Conservation (phyloP, 371 early-diverging fungal genomes). For the Mucor sp. region DNA sequence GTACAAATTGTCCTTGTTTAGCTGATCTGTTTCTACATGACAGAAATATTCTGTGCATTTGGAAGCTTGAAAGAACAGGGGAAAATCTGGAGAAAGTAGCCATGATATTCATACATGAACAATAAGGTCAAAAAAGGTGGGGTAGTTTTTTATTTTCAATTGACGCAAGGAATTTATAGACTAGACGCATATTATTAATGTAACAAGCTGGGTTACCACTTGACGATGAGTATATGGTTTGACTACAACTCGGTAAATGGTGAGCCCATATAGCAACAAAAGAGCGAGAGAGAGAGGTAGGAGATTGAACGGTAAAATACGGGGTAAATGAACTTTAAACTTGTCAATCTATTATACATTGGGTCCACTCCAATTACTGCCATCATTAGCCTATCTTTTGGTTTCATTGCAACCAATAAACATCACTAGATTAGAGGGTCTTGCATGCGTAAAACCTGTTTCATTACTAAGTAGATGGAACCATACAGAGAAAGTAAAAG, state of each 20-base stretch:
- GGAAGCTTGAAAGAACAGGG: background rate
- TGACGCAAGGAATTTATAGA: background rate
- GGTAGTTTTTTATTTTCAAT: background rate
- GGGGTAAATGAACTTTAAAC: background rate
- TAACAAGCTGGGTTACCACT: background rate
- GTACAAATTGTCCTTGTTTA: constrained; percentile 2
- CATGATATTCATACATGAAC: background rate
- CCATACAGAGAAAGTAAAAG: background rate
- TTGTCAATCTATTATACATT: background rate
- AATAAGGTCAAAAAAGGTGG: background rate
- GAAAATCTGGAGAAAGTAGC: background rate
- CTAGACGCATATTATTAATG: background rate
- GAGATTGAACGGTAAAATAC: constrained; percentile 4
- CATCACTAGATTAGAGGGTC: background rate
- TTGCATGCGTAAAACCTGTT: background rate
- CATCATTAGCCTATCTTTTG: background rate
- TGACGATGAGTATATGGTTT: background rate
- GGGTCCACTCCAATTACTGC: background rate
- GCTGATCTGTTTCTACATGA: background rate
- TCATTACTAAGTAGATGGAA: background rate
- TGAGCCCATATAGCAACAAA: background rate
- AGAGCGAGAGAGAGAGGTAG: background rate
- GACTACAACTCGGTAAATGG: background rate
- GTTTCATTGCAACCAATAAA: background rate
- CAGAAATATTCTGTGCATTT: background rate